Percentiles rank a stretch among this genome's conserved stretches.
These are phyloP conservation scores for Cicer cuneatum DNA, from an alignment of 306 rosid genomes.

Conservation along the genomic window DNA sequence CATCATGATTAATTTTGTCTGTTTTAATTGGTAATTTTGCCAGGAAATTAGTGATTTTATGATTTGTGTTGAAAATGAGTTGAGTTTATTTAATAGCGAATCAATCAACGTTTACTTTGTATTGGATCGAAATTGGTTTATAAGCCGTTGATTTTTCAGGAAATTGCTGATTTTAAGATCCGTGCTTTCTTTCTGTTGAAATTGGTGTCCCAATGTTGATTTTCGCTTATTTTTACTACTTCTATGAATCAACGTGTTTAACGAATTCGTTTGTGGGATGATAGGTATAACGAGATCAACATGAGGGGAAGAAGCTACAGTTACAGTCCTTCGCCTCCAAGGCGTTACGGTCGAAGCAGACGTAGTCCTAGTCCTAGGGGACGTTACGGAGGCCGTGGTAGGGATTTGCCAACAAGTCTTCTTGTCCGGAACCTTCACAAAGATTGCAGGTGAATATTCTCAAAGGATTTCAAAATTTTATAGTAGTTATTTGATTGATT, in stretches of 20 bases:
- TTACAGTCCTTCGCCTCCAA: slow-evolving; percentile 82
- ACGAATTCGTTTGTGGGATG: background rate
- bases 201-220: background rate
- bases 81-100: background rate
- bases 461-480: background rate
- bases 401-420: slow-evolving; percentile 79
- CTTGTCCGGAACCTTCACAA: slow-evolving; percentile 79
- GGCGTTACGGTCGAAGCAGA: slow-evolving; percentile 59
- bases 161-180: background rate
- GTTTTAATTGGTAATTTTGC: background rate
- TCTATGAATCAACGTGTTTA: background rate
- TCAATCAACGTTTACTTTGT: no score
- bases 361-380: slow-evolving; percentile 76
- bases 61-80: background rate
- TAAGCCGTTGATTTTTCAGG: background rate
- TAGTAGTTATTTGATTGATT: background rate
- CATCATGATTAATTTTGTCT: background rate
- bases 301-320: slow-evolving; percentile 92
- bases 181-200: background rate
- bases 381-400: slow-evolving; percentile 56
- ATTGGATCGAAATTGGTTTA: background rate
- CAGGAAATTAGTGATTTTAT: background rate
- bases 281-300: slow-evolving; percentile 37
- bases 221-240: background rate
- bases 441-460: slow-evolving; percentile 65